These are phyloP conservation scores for Neurospora sp. DNA, from an alignment of 495 filamentous ascomycete species.

Conservation along the genomic window DNA sequence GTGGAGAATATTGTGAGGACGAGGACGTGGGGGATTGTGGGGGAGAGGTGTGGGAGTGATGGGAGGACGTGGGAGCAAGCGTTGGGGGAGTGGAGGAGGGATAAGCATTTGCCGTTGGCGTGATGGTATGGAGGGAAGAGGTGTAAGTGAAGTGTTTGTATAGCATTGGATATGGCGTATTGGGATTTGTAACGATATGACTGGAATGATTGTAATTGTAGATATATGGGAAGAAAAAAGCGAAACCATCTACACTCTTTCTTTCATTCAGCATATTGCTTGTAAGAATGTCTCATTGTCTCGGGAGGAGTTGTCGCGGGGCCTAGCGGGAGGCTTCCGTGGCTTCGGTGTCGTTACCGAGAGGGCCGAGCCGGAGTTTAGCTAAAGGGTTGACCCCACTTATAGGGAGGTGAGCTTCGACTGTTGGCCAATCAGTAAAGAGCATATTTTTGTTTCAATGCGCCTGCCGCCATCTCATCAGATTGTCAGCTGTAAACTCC, in stretches of 20 bases:
- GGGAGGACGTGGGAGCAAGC: conserved; percentile 49
- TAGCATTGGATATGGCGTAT: background rate
- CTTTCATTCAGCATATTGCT: background rate
- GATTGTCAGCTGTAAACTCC: background rate
- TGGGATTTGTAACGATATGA: background rate
- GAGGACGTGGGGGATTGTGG: conserved; percentile 75
- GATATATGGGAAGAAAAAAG: background rate
- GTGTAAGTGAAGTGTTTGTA: background rate
- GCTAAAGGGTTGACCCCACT: background rate
- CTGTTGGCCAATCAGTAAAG: background rate
- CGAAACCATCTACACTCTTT: background rate
- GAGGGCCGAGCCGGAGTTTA: background rate
- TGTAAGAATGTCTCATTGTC: background rate
- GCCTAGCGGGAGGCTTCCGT: background rate
- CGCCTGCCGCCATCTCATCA: background rate
- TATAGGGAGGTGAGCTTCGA: background rate
- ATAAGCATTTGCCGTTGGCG: background rate
- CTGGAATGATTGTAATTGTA: background rate
- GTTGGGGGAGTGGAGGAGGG: conserved; percentile 41
- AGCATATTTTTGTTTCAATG: background rate
- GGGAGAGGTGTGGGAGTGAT: conserved; percentile 55
- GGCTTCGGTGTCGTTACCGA: background rate
- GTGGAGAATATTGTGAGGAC: conserved; percentile 82
- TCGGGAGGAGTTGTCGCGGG: background rate
- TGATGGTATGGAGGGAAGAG: background rate